Base-by-base conservation (phyloP, 345 rosid genomes). In the Arabis alpina region DNA sequence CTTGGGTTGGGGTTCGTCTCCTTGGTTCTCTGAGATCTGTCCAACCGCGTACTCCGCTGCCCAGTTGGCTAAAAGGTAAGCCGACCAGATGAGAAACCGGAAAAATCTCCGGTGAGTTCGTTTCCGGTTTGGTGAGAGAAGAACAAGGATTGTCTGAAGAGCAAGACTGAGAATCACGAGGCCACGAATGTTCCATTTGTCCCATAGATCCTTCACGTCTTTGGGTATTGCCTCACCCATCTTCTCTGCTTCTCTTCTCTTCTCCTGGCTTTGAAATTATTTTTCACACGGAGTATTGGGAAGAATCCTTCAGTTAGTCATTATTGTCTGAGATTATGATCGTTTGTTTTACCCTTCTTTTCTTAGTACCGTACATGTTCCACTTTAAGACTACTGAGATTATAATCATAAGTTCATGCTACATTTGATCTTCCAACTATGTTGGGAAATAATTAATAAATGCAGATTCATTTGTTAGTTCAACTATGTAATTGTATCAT, bases 101-200 rank as follows among this genome's bases (percentile, higher is more conserved):
- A 48, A 32, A 8, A 24, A 0, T 14, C 5, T 6, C 12, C 13
- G 28, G 27, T 41, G 32, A 0, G 66, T 41, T 12, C 68, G 47
- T 65, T 66, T 77, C 32, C 77, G 30, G 28, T 13, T 6, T 8
- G 77, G 68, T 6, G 77, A 54, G 9, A 54, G 5, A 0, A 72
- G 23, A 45, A 61, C 54, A 5, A 77, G 64, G 32, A 77, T 2
- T 12, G 23, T 19, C 15, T 77, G 80, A 27, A 77, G 24, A 6
- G 6, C 12, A 25, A 77, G 80, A 49, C 80, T 77, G 34, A 72
- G 39, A 6, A 77, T 34, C 10, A 77, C 24, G 1, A 30, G 10
- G 25, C 57, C 76, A 8, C 80, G 55, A 4, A 77, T 66, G 43
- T 60, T 71, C 80, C 73, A 77, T 34, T 12, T 15, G 3, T 57